Percentiles rank a stretch among this genome's conserved stretches.
These are phyloP conservation scores for Mycena pura DNA, from an alignment of 768 basidiomycete genomes.

Conservation along the genomic window DNA sequence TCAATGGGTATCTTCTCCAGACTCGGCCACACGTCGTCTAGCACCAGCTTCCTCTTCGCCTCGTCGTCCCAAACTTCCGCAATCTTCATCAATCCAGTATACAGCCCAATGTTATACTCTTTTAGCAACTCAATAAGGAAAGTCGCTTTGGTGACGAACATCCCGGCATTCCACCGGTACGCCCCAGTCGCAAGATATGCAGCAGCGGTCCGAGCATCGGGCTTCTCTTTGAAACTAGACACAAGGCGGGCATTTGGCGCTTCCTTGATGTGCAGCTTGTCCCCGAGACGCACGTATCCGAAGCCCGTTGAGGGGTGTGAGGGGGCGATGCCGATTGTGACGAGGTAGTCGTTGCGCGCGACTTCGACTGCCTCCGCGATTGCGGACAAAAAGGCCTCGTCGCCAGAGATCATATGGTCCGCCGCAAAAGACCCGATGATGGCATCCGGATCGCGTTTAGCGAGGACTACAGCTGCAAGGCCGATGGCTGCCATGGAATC, in stretches of 20 bases:
- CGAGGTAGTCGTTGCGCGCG: slow-evolving; percentile 78
- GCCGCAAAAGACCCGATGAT: slow-evolving; percentile 90
- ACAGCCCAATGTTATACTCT: slow-evolving; percentile 77
- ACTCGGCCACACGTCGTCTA: slow-evolving; percentile 75
- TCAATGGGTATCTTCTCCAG: slow-evolving; percentile 91
- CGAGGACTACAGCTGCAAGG: slow-evolving; percentile 82
- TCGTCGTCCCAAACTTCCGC: slow-evolving; percentile 78
- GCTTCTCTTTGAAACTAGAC: slow-evolving; percentile 90
- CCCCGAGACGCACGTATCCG: slow-evolving; percentile 86
- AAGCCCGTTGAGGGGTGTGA: slow-evolving; percentile 90
- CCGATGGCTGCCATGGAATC: slow-evolving; percentile 93
- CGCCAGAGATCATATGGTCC: slow-evolving; percentile 93
- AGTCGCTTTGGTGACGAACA: slow-evolving; percentile 87
- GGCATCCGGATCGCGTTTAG: slow-evolving; percentile 76
- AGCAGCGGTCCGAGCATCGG: slow-evolving; percentile 87
- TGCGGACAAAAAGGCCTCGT: slow-evolving; percentile 85
- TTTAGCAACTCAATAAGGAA: slow-evolving; percentile 73
- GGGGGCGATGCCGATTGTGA: slow-evolving; percentile 90
- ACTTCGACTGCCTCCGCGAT: slow-evolving; percentile 87
- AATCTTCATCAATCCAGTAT: slow-evolving; percentile 70
- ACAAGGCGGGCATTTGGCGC: slow-evolving; percentile 87
- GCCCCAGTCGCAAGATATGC: slow-evolving; percentile 86
- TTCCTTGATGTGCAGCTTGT: slow-evolving; percentile 67
- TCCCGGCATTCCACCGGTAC: slow-evolving; percentile 92
- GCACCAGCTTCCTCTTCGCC: slow-evolving; percentile 52